Evolutionary conservation across 2,329 filamentous ascomycete genomes (phyloP).

Genomic region (Basipetospora chlamydospora): DNA sequence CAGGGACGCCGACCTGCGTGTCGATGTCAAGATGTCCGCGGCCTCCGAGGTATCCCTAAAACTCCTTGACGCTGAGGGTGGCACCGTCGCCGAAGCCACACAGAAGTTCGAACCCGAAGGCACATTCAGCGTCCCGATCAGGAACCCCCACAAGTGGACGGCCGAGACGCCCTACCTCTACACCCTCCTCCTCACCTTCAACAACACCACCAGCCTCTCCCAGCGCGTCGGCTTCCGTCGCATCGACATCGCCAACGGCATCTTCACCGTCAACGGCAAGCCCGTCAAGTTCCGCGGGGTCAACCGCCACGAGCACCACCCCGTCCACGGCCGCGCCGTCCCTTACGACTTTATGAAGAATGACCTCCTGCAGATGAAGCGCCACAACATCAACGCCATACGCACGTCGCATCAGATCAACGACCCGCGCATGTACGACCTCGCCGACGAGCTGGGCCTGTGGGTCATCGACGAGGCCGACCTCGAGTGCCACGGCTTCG

Average conservation of each 20-base stretch:
- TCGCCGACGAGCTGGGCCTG: slow-evolving; percentile 48
- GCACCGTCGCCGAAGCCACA: slow-evolving; percentile 14
- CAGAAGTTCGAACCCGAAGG: slow-evolving; percentile 19
- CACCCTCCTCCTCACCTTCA: slow-evolving; percentile 24
- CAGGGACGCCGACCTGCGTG: slow-evolving; percentile 32
- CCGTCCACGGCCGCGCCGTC: slow-evolving; percentile 45
- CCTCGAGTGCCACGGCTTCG: slow-evolving; percentile 39
- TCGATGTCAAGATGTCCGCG: slow-evolving; percentile 29
- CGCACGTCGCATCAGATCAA: slow-evolving; percentile 54
- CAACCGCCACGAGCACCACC: slow-evolving; percentile 59
- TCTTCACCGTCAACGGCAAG: slow-evolving; percentile 50
- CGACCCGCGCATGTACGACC: slow-evolving; percentile 43
- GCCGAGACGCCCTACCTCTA: slow-evolving; percentile 54
- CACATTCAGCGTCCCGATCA: slow-evolving; percentile 26
- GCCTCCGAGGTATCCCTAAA: slow-evolving; percentile 16
- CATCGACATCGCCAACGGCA: slow-evolving; percentile 44
- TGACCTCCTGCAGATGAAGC: slow-evolving; percentile 53
- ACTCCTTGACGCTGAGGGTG: slow-evolving; percentile 20
- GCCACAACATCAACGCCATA: slow-evolving; percentile 55
- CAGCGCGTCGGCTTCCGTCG: slow-evolving; percentile 51
- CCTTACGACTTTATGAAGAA: slow-evolving; percentile 43
- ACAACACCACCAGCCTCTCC: slow-evolving; percentile 19
- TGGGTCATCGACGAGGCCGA: slow-evolving; percentile 48
- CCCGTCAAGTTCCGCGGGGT: slow-evolving; percentile 52
- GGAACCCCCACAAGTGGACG: slow-evolving; percentile 48